These are phyloP conservation scores for Uronychia binucleata DNA, from an alignment of 73 alveolate species.

Conservation along the genomic window DNA sequence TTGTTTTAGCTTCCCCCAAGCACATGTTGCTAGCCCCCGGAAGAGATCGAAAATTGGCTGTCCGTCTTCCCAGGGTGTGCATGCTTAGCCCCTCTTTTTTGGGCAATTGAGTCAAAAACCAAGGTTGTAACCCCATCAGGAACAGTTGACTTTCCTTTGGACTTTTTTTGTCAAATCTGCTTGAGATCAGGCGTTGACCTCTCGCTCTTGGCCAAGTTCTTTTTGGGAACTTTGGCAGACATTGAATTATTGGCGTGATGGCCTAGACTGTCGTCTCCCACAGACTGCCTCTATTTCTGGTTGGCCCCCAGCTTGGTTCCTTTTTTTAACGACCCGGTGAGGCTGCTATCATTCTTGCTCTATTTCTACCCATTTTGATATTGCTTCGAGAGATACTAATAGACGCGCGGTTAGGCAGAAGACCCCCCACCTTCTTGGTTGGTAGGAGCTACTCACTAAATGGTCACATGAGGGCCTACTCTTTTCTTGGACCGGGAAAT, in stretches of 20 bases:
- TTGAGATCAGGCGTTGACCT: neutral
- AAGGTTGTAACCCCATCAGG: neutral
- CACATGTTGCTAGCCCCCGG: no score
- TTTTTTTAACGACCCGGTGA: neutral
- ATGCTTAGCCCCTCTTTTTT: neutral
- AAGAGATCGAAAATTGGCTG: no score
- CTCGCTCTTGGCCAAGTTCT: neutral
- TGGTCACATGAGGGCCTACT: neutral
- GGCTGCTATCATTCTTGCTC: neutral
- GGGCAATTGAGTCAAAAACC: neutral
- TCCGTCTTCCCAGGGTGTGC: no score
- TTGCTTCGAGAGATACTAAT: neutral
- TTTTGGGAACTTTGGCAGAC: neutral
- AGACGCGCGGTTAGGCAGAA: neutral
- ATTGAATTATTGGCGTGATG: no score
- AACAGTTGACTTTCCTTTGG: neutral
- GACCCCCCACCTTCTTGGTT: neutral
- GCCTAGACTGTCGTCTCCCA: no score
- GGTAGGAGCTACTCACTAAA: neutral
- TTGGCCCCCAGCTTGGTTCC: neutral
- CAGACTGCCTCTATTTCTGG: neutral
- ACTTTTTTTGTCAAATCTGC: neutral
- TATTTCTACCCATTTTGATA: neutral
- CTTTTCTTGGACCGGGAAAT: no score
- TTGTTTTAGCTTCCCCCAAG: neutral